Percentiles rank a stretch among this genome's conserved stretches.
Evolutionary conservation across 1,139 yeast genomes (phyloP).

Genomic region (Protomyces pachydermus): DNA sequence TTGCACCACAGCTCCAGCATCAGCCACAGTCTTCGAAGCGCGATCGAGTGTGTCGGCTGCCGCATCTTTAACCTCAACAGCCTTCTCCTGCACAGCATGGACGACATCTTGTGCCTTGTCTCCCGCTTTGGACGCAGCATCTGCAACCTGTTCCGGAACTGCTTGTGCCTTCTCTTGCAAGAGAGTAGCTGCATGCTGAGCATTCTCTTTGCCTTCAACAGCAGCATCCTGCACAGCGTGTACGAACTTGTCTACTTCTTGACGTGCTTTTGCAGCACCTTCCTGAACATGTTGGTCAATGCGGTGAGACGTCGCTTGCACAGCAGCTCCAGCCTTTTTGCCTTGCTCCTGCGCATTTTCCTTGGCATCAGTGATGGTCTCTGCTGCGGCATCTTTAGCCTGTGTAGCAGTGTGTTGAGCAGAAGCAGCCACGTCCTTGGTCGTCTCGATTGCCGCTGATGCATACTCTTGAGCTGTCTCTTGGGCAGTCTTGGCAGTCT

Average conservation of each 20-base stretch:
- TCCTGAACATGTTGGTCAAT: not conserved
- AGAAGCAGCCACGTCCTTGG: not conserved
- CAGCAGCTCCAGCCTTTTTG: not conserved
- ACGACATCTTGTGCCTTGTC: not conserved
- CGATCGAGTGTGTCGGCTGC: not conserved
- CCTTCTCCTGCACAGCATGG: not conserved
- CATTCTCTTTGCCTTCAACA: not conserved
- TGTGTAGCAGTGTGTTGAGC: not conserved
- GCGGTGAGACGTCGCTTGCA: not conserved
- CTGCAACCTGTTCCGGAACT: not conserved
- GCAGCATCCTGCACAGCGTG: not conserved
- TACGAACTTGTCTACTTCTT: not conserved
- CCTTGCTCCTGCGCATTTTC: not conserved
- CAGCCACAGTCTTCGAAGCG: not conserved
- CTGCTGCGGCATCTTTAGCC: not conserved
- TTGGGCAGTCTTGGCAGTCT: too few species aligned
- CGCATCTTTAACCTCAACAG: not conserved
- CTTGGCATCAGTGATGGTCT: not conserved
- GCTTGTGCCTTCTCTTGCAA: not conserved
- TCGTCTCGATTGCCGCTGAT: not conserved
- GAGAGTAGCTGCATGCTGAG: not conserved
- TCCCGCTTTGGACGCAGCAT: not conserved
- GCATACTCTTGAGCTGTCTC: not conserved
- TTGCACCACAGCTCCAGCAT: not conserved
- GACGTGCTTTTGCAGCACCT: not conserved